phyloP scores from a whole-genome alignment of 1,284 basidiomycete species.

The Takashimella koratensis region DNA sequence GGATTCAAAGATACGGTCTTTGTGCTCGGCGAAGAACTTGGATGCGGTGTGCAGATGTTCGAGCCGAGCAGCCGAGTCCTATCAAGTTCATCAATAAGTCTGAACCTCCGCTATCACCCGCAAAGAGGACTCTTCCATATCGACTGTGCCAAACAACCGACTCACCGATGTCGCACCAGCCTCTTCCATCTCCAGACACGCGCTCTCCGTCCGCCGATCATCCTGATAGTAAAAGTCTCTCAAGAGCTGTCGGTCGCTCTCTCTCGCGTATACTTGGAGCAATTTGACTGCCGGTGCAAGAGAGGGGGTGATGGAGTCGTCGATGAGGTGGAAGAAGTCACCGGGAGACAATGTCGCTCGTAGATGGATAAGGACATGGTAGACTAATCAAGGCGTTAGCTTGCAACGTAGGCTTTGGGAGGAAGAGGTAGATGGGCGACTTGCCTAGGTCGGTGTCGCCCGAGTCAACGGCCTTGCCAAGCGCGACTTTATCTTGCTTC shows the following conservation, averaged over 20 bases:
- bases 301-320: conserved; percentile 69
- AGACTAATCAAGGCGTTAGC: conserved; percentile 63
- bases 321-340: conserved; percentile 89
- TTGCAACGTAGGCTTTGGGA: conserved; percentile 5
- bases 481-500: conserved; percentile 87
- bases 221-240: conserved; percentile 98
- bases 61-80: conserved; percentile 69
- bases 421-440: conserved; percentile 25
- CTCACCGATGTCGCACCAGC: conserved; percentile 62
- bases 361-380: conserved; percentile 81
- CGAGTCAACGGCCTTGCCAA: conserved; percentile 87
- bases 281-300: conserved; percentile 70
- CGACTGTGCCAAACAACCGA: conserved; percentile 7
- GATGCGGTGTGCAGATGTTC: conserved; percentile 73
- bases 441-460: conserved; percentile 91
- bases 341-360: conserved; percentile 79
- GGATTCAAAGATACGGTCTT: conserved; percentile 81
- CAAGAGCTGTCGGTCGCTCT: conserved; percentile 85
- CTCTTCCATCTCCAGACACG: conserved; percentile 78
- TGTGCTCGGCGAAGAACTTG: conserved; percentile 92
- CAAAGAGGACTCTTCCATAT: neutral
- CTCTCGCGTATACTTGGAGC: conserved; percentile 81
- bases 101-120: too few species aligned
- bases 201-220: conserved; percentile 88
- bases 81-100: too few species aligned